Conservation (phyloP, 257 asterid genomes). For the Solanum piurae region DNA sequence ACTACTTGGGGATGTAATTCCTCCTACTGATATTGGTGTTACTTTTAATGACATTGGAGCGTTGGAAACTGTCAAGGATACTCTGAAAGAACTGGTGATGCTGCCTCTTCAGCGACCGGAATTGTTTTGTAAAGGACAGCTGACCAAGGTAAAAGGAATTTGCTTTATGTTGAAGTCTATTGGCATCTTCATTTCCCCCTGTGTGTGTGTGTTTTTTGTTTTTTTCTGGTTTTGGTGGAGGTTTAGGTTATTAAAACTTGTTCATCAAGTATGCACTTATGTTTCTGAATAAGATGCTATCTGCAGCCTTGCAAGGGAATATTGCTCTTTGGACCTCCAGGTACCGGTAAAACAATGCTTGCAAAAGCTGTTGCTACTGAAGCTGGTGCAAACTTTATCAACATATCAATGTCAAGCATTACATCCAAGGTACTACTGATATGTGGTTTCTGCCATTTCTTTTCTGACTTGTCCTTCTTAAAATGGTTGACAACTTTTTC, state of each 20-base stretch:
- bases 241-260: not conserved
- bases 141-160: constrained; percentile 49
- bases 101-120: constrained; percentile 85
- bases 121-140: constrained; percentile 79
- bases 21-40: constrained; percentile 82
- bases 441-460: not conserved
- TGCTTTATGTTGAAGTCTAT: not conserved
- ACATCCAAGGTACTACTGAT: constrained; percentile 51
- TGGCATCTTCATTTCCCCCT: not conserved
- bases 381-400: constrained; percentile 86
- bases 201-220: not conserved
- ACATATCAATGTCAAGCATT: constrained; percentile 89
- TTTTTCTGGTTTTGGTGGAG: not conserved
- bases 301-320: constrained; percentile 91
- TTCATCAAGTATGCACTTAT: not conserved
- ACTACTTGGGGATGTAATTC: constrained; percentile 76
- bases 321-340: constrained; percentile 92
- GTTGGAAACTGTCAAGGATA: constrained; percentile 80
- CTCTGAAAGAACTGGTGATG: constrained; percentile 90
- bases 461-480: not conserved
- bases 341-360: constrained; percentile 89
- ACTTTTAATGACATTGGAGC: constrained; percentile 88
- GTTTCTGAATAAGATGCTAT: constrained; percentile 8
- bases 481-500: not conserved
- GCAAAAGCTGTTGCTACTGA: constrained; percentile 96